These are phyloP conservation scores for Gnomoniopsis sp. DNA, from an alignment of 2,329 filamentous ascomycete species.

Conservation along the genomic window DNA sequence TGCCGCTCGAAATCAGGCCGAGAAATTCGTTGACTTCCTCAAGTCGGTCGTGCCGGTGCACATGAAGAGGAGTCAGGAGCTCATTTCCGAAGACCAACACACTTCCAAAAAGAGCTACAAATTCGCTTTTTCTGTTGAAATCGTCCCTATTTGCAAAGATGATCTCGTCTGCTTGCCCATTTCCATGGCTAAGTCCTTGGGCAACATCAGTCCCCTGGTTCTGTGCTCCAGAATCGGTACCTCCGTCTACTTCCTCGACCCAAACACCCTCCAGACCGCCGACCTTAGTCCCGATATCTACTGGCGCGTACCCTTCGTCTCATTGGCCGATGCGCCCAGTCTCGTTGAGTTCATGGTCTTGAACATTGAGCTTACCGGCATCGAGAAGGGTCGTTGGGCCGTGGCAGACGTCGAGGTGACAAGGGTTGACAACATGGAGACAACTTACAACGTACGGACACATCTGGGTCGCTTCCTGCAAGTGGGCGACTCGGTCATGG, in stretches of 20 bases:
- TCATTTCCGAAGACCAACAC: constrained; percentile 87
- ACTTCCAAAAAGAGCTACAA: constrained; percentile 91
- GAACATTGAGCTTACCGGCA: constrained; percentile 80
- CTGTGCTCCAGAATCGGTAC: constrained; percentile 89
- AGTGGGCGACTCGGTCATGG: constrained; percentile 87
- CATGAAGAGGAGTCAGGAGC: constrained; percentile 53
- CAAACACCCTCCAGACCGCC: constrained; percentile 83
- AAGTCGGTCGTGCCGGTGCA: constrained; percentile 70
- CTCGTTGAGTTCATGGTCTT: constrained; percentile 92
- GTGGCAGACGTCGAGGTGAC: constrained; percentile 87
- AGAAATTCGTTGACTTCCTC: constrained; percentile 75
- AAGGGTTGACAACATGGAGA: constrained; percentile 81
- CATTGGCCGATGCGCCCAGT: constrained; percentile 78
- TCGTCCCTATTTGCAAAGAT: constrained; percentile 96
- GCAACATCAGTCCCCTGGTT: constrained; percentile 83
- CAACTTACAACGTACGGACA: constrained; percentile 84
- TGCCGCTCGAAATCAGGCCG: constrained; percentile 81
- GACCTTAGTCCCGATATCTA: constrained; percentile 81
- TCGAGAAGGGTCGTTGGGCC: constrained; percentile 74
- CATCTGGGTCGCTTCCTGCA: constrained; percentile 85
- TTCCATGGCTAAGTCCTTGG: constrained; percentile 78
- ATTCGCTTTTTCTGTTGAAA: constrained; percentile 83
- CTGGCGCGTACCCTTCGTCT: constrained; percentile 85
- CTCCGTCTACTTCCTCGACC: constrained; percentile 83
- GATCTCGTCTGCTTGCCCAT: constrained; percentile 92